Evolutionary conservation across 192 early-diverging fungal species (phyloP).

Genomic region (Mycoemilia scoparia): DNA sequence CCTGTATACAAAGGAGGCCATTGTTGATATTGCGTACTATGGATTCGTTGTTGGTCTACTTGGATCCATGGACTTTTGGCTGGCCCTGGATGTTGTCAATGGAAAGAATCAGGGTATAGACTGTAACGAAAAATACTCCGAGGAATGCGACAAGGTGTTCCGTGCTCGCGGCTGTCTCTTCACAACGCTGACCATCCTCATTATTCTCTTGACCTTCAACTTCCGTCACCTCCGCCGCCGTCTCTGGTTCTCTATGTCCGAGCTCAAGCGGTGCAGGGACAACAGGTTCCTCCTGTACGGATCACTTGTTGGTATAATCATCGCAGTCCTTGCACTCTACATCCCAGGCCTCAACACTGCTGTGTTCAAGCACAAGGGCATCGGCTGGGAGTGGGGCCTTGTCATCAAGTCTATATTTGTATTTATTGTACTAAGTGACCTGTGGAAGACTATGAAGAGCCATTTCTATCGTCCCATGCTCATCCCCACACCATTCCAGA

Average conservation of each 20-base stretch:
- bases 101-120: constrained; percentile 33
- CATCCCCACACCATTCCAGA: too few species aligned
- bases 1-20: constrained; percentile 43
- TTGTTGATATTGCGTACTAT: constrained; percentile 49
- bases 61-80: constrained; percentile 40
- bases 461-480: too few species aligned
- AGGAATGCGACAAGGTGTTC: constrained; percentile 42
- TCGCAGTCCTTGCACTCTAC: constrained; percentile 39
- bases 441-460: constrained; percentile 45
- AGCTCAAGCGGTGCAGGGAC: constrained; percentile 21
- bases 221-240: constrained; percentile 47
- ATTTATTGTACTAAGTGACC: constrained; percentile 43
- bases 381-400: constrained; percentile 59
- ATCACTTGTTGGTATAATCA: constrained; percentile 25
- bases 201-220: constrained; percentile 59
- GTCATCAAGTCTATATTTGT: constrained; percentile 35
- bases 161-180: constrained; percentile 53
- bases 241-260: constrained; percentile 31
- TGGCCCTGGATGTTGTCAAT: constrained; percentile 43
- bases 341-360: constrained; percentile 43
- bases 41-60: constrained; percentile 45
- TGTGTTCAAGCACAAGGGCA: constrained; percentile 41
- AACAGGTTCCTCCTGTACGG: constrained; percentile 34
- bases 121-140: constrained; percentile 36
- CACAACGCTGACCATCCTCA: constrained; percentile 45